Base-by-base conservation (phyloP, 2,329 filamentous ascomycete species). In the Penicillium freii region DNA sequence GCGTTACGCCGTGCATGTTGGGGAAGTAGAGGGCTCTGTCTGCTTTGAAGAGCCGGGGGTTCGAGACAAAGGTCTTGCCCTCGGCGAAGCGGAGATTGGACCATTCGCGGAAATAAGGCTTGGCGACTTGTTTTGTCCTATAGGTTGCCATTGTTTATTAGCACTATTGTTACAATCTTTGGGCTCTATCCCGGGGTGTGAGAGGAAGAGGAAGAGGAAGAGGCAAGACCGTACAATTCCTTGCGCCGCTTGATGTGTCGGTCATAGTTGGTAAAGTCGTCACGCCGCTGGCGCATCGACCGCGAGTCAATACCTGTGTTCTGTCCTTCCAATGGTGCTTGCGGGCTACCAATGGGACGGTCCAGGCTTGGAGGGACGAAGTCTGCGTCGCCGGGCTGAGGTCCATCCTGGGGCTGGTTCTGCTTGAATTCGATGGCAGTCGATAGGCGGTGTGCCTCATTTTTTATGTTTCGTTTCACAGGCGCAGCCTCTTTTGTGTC, bases 61-160 rank as follows among this genome's bases (percentile, higher is more conserved):
- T 93, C 21, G 91, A 87, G 51, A 93, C 80, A 77, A 97, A 99
- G 25, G 91, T 91, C 77, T 99, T 99, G 69, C 94, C 94, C 67
- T 92, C 86, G 77, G 82, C 77, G 63, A 94, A 87, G 64, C 87
- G 83, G 75, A 97, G 84, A 76, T 95, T 94, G 58, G 85, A 85
- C 89, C 92, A 97, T 81, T 99, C 93, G 73, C 92, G 89, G 79
- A 96, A 99, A 77, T 99, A 99, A 2, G 93, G 92, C 57, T 90
- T 90, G 21, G 87, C 81, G 70, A 95, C 87, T 73, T 91, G 86
- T 64, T 84, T 82, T 44, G 90, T 90, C 53, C 88, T 91, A 64
- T 67, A 23, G 34, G 17, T 43, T 45, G 43, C 17, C 21, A 33
- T 49, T 38, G 2, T 33, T 33, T 44, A 36, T 62, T 60, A 60